These are phyloP conservation scores for Trametes coccinea DNA, from an alignment of 768 basidiomycete genomes.

Conservation along the genomic window DNA sequence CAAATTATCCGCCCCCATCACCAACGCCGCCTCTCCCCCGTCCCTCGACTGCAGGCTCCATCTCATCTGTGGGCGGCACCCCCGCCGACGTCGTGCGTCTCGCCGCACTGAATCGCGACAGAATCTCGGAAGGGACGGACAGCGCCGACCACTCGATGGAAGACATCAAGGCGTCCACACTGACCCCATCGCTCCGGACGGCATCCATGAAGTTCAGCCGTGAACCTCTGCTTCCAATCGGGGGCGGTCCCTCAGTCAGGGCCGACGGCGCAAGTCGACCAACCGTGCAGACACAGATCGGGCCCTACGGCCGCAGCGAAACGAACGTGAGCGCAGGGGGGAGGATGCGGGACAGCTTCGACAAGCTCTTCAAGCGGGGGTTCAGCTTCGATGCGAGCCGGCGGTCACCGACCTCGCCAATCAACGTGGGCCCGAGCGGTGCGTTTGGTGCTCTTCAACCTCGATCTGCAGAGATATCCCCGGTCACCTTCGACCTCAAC, in stretches of 20 bases:
- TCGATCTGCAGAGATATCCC: slow-evolving; percentile 21
- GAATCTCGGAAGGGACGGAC: slow-evolving; percentile 42
- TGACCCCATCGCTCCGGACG: slow-evolving; percentile 44
- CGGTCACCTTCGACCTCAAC: slow-evolving; percentile 31
- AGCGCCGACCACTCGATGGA: slow-evolving; percentile 32
- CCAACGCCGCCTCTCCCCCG: slow-evolving; percentile 36
- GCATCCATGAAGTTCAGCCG: slow-evolving; percentile 57
- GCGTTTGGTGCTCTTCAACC: slow-evolving; percentile 22
- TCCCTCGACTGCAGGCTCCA: slow-evolving; percentile 32
- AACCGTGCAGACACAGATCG: slow-evolving; percentile 27
- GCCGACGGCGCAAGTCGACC: slow-evolving; percentile 27
- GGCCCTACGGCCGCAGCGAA: slow-evolving; percentile 32
- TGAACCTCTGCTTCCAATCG: slow-evolving; percentile 69
- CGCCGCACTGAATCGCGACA: slow-evolving; percentile 39
- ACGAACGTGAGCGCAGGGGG: slow-evolving; percentile 32
- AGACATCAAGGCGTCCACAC: slow-evolving; percentile 32
- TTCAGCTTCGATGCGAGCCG: slow-evolving; percentile 38
- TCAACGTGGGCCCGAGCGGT: slow-evolving; percentile 20
- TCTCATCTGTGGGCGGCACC: slow-evolving; percentile 29
- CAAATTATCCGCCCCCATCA: slow-evolving; percentile 48
- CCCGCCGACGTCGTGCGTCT: slow-evolving; percentile 41
- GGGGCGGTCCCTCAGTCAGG: slow-evolving; percentile 26
- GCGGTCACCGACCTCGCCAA: slow-evolving; percentile 25
- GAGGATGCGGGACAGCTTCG: slow-evolving; percentile 58
- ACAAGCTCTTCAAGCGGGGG: slow-evolving; percentile 57